Conservation (phyloP, 345 rosid genomes). For the Gossypium ekmanianum region DNA sequence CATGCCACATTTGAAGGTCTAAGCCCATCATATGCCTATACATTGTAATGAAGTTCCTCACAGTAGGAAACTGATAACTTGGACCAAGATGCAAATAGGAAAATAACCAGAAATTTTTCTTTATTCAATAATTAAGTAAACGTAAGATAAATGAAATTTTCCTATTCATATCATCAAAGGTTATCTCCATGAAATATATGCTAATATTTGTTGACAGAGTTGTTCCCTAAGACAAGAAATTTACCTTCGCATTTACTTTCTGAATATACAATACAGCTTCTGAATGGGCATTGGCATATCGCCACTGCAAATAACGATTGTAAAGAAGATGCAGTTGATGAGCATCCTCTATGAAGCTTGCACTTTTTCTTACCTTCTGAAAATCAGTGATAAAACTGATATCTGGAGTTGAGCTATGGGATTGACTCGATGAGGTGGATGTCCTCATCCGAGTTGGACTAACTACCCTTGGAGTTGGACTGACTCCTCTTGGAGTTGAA, state of each 20-base stretch:
- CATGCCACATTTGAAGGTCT: background rate
- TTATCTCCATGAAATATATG: background rate
- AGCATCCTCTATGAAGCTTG: conserved; percentile 76
- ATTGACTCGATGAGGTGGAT: conserved; percentile 43
- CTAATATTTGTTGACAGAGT: background rate
- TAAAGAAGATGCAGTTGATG: conserved; percentile 80
- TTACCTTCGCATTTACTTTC: conserved; percentile 78
- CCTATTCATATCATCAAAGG: background rate
- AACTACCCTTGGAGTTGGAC: conserved; percentile 43
- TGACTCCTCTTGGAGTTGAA: conserved; percentile 40
- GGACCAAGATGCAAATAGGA: background rate
- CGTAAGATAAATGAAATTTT: background rate
- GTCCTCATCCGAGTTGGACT: conserved; percentile 71
- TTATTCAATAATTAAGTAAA: background rate
- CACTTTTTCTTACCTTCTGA: conserved; percentile 65
- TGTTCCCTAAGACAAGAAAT: conserved; percentile 10
- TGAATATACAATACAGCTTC: conserved; percentile 66
- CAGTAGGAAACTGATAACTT: background rate
- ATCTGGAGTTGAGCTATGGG: conserved; percentile 61
- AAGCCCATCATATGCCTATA: background rate
- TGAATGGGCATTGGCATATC: conserved; percentile 72
- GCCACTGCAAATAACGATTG: conserved; percentile 88
- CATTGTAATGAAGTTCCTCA: background rate
- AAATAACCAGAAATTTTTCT: background rate
- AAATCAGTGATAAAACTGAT: conserved; percentile 86